Percentiles rank a stretch among this genome's conserved stretches.
phyloP scores from a whole-genome alignment of 257 asterid genomes.

The Marsdenia floribunda region DNA sequence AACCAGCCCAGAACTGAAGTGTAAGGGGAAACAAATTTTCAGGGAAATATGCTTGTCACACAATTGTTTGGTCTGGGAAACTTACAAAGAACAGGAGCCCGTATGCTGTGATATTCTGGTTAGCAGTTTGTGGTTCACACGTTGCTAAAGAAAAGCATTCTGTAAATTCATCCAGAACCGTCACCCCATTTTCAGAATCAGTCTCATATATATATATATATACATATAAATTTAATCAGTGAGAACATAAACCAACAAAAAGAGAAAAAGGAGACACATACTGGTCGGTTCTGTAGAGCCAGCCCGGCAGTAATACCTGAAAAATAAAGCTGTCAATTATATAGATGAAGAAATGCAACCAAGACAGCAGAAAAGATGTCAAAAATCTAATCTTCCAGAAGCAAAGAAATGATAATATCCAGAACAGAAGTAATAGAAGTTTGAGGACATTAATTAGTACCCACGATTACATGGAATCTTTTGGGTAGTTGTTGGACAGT shows the following conservation, averaged over 20 bases:
- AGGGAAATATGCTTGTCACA: not conserved
- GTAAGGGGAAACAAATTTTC: not conserved
- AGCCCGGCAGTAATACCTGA: constrained; percentile 87
- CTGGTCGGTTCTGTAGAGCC: constrained; percentile 78
- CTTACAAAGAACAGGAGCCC: constrained; percentile 91
- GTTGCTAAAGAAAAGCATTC: constrained; percentile 79
- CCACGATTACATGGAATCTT: constrained; percentile 72
- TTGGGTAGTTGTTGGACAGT: constrained; percentile 72
- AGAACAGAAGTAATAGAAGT: constrained; percentile 12
- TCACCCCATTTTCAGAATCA: not conserved
- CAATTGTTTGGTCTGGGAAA: constrained; percentile 7
- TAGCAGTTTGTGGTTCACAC: constrained; percentile 56
- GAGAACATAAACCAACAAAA: not conserved
- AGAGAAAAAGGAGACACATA: constrained; percentile 23
- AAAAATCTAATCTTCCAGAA: not conserved
- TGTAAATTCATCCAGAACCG: constrained; percentile 33
- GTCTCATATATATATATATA: not conserved
- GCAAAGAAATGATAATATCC: not conserved
- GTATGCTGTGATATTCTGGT: constrained; percentile 89
- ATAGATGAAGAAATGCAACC: constrained; percentile 11
- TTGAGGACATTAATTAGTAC: constrained; percentile 41
- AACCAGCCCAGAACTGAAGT: not conserved
- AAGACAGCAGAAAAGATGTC: not conserved
- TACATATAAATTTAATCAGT: not conserved
- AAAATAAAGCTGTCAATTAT: constrained; percentile 16